Evolutionary conservation across 176 grass and related monocot species (phyloP).

Genomic region (Aechmea fasciata): DNA sequence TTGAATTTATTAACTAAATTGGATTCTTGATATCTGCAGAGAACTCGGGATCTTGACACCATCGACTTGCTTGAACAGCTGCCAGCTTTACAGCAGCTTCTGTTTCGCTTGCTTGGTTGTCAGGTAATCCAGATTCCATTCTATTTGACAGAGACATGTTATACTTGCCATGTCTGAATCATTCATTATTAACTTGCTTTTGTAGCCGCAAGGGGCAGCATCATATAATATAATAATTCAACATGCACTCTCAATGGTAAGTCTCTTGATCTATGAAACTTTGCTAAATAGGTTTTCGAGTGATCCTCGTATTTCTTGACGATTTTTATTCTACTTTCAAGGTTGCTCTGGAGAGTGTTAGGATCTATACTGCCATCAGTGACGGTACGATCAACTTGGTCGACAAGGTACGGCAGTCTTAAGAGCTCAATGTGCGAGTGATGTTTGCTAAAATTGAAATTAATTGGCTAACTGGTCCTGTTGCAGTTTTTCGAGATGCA

Average conservation of each 20-base stretch:
- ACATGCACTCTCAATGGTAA: constrained; percentile 88
- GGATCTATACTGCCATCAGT: constrained; percentile 78
- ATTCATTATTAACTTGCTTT: constrained; percentile 1
- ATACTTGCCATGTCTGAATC: not conserved
- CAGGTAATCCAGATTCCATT: constrained; percentile 44
- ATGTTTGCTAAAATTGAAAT: not conserved
- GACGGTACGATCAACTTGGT: constrained; percentile 84
- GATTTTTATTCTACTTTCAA: constrained; percentile 27
- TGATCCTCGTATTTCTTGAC: constrained; percentile 19
- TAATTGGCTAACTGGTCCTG: constrained; percentile 15
- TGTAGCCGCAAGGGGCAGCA: constrained; percentile 79
- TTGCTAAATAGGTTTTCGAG: not conserved
- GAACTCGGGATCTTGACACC: constrained; percentile 56
- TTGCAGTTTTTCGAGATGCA: constrained; percentile 95
- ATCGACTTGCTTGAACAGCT: constrained; percentile 61
- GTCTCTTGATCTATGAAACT: constrained; percentile 8
- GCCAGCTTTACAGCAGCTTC: constrained; percentile 67
- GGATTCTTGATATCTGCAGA: constrained; percentile 31
- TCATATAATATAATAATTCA: constrained; percentile 79
- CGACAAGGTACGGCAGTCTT: constrained; percentile 51
- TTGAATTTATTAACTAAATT: constrained; percentile 2
- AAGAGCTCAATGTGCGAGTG: not conserved
- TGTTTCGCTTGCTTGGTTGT: constrained; percentile 70
- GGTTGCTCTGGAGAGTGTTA: constrained; percentile 80
- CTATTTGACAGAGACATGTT: not conserved